Percentiles rank a stretch among this genome's conserved stretches.
phyloP scores from a whole-genome alignment of 2,329 filamentous ascomycete genomes.

The Emmonsiellopsis sp. region DNA sequence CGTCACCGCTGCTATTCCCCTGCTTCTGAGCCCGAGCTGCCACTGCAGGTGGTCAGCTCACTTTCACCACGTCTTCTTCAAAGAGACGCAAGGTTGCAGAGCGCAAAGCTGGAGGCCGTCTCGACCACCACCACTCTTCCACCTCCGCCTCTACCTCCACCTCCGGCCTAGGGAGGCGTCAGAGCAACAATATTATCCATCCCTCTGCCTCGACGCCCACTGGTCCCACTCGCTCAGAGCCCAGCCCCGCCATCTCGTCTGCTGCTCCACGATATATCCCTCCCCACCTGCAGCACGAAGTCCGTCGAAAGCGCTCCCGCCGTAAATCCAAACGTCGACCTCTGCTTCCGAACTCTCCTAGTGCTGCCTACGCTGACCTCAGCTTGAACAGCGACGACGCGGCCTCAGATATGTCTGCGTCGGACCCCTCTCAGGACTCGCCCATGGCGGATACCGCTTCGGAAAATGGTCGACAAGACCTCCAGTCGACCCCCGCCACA shows the following conservation, averaged over 20 bases:
- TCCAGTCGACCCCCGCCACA: constrained; percentile 38
- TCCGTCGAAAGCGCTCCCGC: constrained; percentile 23
- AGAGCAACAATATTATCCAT: neutral
- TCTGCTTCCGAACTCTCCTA: constrained; percentile 33
- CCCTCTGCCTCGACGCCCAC: constrained; percentile 12
- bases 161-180: constrained; percentile 11
- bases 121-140: constrained; percentile 13
- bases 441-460: neutral
- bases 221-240: too few species aligned
- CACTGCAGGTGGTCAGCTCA: constrained; percentile 35
- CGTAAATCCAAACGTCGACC: constrained; percentile 18
- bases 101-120: constrained; percentile 27
- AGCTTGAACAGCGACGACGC: constrained; percentile 5
- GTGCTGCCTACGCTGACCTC: constrained; percentile 39
- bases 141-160: constrained; percentile 18
- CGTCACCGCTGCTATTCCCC: neutral
- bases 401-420: constrained; percentile 24
- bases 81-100: constrained; percentile 41
- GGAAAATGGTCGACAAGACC: neutral
- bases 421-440: neutral
- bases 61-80: constrained; percentile 40
- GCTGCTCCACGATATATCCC: constrained; percentile 40
- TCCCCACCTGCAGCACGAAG: constrained; percentile 47
- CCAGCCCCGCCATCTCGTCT: too few species aligned
- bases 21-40: constrained; percentile 25